Conservation (phyloP, 768 basidiomycete species). For the Termitomyces sp. region DNA sequence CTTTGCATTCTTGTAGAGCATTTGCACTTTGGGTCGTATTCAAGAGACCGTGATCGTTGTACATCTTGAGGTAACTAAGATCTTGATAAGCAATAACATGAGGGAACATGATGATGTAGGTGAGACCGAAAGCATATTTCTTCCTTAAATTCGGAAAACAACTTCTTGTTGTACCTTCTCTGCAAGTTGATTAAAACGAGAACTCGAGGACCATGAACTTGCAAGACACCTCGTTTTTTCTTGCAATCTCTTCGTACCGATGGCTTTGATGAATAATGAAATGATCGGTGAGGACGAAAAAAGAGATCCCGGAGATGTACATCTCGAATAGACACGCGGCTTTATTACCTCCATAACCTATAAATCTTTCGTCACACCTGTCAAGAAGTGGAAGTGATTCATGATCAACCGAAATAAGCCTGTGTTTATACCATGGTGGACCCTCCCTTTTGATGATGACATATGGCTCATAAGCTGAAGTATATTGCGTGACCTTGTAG, state of each 20-base stretch:
- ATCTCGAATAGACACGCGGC: slow-evolving; percentile 90
- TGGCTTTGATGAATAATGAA: slow-evolving; percentile 89
- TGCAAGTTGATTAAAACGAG: slow-evolving; percentile 20
- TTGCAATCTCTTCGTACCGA: slow-evolving; percentile 67
- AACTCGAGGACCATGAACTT: not conserved
- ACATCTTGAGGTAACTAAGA: slow-evolving; percentile 57
- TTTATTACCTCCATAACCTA: slow-evolving; percentile 91
- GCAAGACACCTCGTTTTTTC: slow-evolving; percentile 56
- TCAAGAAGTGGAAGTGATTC: slow-evolving; percentile 1
- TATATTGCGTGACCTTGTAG: slow-evolving; percentile 73
- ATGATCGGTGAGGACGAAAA: slow-evolving; percentile 80
- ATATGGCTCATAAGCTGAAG: slow-evolving; percentile 86
- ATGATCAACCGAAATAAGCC: not conserved
- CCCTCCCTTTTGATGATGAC: slow-evolving; percentile 74
- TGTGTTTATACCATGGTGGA: slow-evolving; percentile 56
- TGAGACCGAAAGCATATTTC: slow-evolving; percentile 62
- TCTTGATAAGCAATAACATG: not conserved
- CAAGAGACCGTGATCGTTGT: slow-evolving; percentile 44
- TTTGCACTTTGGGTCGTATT: slow-evolving; percentile 47
- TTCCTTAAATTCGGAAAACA: slow-evolving; percentile 75
- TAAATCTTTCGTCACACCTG: slow-evolving; percentile 89
- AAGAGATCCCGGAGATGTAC: slow-evolving; percentile 81
- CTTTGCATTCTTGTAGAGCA: slow-evolving; percentile 57
- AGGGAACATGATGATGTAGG: not conserved
- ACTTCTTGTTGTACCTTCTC: slow-evolving; percentile 71